Conservation (phyloP, 163 green algal genomes). For the Trebouxia gelatinosa region DNA sequence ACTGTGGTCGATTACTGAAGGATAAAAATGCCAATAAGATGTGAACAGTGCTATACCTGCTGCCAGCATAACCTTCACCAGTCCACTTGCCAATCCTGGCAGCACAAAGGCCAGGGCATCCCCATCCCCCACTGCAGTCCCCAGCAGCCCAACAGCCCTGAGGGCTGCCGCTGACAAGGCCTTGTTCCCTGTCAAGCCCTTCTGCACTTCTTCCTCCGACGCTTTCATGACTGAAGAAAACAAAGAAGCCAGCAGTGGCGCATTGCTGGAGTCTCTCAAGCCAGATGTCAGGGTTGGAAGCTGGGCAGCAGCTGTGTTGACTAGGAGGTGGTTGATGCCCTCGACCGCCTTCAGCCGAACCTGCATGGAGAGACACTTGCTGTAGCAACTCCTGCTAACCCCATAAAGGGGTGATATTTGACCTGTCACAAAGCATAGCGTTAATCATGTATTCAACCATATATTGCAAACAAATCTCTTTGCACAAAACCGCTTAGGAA, state of each 20-base stretch:
- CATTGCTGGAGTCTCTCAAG: slow-evolving; percentile 30
- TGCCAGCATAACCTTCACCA: slow-evolving; percentile 56
- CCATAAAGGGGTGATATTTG: background rate
- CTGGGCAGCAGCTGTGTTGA: background rate
- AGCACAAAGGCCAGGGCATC: slow-evolving; percentile 67
- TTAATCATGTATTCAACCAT: background rate
- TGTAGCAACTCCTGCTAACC: background rate
- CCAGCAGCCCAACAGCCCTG: slow-evolving; percentile 43
- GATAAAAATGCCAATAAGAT: too few species aligned
- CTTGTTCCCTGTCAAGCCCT: slow-evolving; percentile 53
- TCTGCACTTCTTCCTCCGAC: slow-evolving; percentile 50
- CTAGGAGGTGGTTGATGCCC: slow-evolving; percentile 29
- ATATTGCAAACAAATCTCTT: too few species aligned
- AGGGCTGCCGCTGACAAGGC: slow-evolving; percentile 53
- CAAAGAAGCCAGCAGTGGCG: slow-evolving; percentile 43
- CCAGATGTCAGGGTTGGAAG: background rate
- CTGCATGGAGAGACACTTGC: slow-evolving; percentile 15
- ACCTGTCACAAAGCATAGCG: background rate
- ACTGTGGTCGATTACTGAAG: too few species aligned
- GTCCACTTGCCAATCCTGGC: slow-evolving; percentile 62
- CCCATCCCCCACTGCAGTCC: slow-evolving; percentile 36
- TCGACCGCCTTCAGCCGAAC: slow-evolving; percentile 28
- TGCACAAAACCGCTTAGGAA: background rate
- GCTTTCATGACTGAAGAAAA: slow-evolving; percentile 38
- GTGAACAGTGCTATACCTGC: too few species aligned